Evolutionary conservation across 2,329 filamentous ascomycete genomes (phyloP), one percentile per base, ranked within the genome.

Genomic region (Curvularia eragrostidis): DNA sequence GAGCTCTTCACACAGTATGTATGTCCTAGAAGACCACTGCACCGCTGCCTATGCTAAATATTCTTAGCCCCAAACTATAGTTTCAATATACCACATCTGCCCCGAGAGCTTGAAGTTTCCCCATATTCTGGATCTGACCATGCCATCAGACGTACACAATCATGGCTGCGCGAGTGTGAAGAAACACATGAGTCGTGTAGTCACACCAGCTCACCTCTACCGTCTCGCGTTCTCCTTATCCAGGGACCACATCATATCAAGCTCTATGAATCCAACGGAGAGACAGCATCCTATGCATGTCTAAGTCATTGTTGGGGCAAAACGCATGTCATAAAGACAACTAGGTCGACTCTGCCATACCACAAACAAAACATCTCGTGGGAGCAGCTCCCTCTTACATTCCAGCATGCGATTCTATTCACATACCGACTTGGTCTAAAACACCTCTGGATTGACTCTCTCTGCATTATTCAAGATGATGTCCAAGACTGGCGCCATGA

Each of bases 391-490:
- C 57, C 62, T 10, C 54, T 19, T 34, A 59, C 58, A n/a, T 66
- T 63, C 43, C 54, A 58, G 28, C 54, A 66, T 26, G 63, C 63
- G 0, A 51, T 65, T 24, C 48, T 54, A 18, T 56, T 58, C 24
- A 52, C 56, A 5, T 52, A 28, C 4, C 47, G 53, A 12, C 55
- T 66, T n/a, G 55, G 52, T n/a, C 54, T 58, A 28, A 36, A 49
- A 18, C 63, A 65, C 23, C 36, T 68, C 15, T 68, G 65, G 65
- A 66, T 68, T 36, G 63, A 63, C 38, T 57, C 55, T 6, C 48
- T 63, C 3, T 65, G 61, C 26, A 63, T 63, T 32, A 48, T 68
- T 4, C 65, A 68, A 58, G 62, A 64, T 32, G 43, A 48, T 19
- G 28, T 28, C 10, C 24, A 39, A 7, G 65, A 68, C 21, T 68